phyloP scores from a whole-genome alignment of 768 basidiomycete genomes.

The Russula sp. region DNA sequence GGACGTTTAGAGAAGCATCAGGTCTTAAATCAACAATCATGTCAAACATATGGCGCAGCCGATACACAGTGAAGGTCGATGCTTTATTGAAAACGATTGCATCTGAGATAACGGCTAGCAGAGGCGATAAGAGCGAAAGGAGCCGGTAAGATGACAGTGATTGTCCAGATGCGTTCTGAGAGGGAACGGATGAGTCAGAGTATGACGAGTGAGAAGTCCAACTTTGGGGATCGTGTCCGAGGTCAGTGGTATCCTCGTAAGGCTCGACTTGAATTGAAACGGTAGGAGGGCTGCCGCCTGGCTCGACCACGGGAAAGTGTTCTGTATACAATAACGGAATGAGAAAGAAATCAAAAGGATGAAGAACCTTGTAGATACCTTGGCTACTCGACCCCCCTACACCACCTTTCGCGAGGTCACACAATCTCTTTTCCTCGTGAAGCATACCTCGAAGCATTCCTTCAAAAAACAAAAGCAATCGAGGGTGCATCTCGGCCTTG shows the following conservation, averaged over 20 bases:
- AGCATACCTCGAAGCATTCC: conserved; percentile 55
- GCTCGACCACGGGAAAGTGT: neutral
- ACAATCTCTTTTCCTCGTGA: conserved; percentile 42
- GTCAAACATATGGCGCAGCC: conserved; percentile 53
- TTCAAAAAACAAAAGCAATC: conserved; percentile 68
- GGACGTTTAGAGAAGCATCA: conserved; percentile 66
- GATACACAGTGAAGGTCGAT: conserved; percentile 42
- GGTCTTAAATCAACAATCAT: conserved; percentile 55
- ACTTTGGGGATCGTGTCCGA: conserved; percentile 31
- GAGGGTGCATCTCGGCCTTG: conserved; percentile 54
- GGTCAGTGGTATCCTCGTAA: conserved; percentile 10
- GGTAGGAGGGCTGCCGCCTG: conserved; percentile 3
- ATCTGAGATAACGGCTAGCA: conserved; percentile 62
- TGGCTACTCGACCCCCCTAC: neutral
- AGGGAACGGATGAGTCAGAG: conserved; percentile 33
- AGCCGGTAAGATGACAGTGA: conserved; percentile 53
- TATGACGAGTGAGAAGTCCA: conserved; percentile 27
- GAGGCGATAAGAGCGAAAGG: conserved; percentile 58
- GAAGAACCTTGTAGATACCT: conserved; percentile 11
- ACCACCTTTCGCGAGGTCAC: conserved; percentile 24
- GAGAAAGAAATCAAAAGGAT: neutral
- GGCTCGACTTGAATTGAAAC: conserved; percentile 32
- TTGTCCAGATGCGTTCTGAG: conserved; percentile 59
- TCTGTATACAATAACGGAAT: conserved; percentile 3
- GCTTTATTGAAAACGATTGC: conserved; percentile 44